A percentile compares a stretch with the other conserved stretches of the same genome.
Evolutionary conservation across 495 filamentous ascomycete species (phyloP).

Genomic region (Aspergillus mulundensis): DNA sequence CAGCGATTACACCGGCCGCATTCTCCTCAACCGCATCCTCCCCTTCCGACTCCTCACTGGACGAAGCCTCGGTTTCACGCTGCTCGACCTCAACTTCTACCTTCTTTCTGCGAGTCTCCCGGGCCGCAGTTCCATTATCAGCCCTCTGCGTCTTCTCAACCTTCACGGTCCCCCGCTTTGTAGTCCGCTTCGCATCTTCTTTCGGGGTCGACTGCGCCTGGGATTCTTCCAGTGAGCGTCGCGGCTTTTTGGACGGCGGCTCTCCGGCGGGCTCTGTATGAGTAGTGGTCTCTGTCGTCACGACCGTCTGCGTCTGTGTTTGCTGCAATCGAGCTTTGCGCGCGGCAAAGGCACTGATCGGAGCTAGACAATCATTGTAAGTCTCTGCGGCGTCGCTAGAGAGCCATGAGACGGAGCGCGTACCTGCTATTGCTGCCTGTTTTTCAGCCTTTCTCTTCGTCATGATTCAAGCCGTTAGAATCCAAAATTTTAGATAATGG

Average conservation of each 20-base stretch:
- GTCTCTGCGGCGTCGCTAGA: background rate
- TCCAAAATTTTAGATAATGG: background rate
- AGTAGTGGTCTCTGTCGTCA: constrained; percentile 16
- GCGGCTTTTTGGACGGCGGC: constrained; percentile 35
- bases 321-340: constrained; percentile 46
- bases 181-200: constrained; percentile 21
- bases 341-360: constrained; percentile 45
- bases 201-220: constrained; percentile 9
- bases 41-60: constrained; percentile 21
- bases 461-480: background rate
- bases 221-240: constrained; percentile 23
- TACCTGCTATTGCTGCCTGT: constrained; percentile 33
- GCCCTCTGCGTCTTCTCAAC: constrained; percentile 7
- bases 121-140: background rate
- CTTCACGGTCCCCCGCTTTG: constrained; percentile 23
- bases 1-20: constrained; percentile 23
- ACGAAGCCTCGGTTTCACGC: constrained; percentile 3
- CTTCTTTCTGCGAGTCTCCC: constrained; percentile 5
- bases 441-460: constrained; percentile 48
- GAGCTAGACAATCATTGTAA: constrained; percentile 22
- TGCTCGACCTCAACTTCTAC: background rate
- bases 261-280: constrained; percentile 21
- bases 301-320: constrained; percentile 26
- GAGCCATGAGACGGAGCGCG: background rate
- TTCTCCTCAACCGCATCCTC: constrained; percentile 19